A percentile compares a stretch with the other conserved stretches of the same genome.
phyloP scores from a whole-genome alignment of 306 rosid genomes.

The Vigna mungo region DNA sequence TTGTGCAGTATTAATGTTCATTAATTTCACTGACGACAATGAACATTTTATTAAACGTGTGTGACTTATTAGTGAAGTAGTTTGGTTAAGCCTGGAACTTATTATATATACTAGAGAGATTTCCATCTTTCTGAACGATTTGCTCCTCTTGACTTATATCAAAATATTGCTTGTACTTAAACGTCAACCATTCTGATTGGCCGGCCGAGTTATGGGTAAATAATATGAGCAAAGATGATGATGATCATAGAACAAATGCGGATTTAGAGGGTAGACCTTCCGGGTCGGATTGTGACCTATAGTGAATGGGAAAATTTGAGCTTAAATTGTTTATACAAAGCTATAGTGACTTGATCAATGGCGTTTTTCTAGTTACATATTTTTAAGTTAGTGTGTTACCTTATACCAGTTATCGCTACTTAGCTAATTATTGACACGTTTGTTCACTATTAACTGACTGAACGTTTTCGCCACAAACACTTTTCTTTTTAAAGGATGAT shows the following conservation, averaged over 20 bases:
- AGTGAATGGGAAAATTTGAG: neutral
- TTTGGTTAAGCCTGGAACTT: neutral
- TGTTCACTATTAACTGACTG: no score
- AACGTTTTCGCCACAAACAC: no score
- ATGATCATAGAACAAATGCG: constrained; percentile 52
- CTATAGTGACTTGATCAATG: neutral
- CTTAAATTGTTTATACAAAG: no score
- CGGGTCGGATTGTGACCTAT: constrained; percentile 50
- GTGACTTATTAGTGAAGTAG: neutral
- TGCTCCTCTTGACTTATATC: neutral
- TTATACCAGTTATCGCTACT: neutral
- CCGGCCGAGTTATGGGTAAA: constrained; percentile 86
- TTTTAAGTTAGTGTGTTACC: no score
- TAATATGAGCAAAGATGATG: constrained; percentile 64
- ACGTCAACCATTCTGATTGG: constrained; percentile 38
- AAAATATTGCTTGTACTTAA: constrained; percentile 25
- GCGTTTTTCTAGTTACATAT: no score
- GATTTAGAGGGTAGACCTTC: constrained; percentile 59
- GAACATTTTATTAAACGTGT: constrained; percentile 17
- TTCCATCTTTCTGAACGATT: constrained; percentile 25
- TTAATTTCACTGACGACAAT: constrained; percentile 9
- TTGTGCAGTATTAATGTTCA: constrained; percentile 26
- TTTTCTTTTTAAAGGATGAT: no score
- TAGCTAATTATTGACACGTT: no score
- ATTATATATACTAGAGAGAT: neutral